Conservation (phyloP, 305 asterid species). For the Solanum hybrid region DNA sequence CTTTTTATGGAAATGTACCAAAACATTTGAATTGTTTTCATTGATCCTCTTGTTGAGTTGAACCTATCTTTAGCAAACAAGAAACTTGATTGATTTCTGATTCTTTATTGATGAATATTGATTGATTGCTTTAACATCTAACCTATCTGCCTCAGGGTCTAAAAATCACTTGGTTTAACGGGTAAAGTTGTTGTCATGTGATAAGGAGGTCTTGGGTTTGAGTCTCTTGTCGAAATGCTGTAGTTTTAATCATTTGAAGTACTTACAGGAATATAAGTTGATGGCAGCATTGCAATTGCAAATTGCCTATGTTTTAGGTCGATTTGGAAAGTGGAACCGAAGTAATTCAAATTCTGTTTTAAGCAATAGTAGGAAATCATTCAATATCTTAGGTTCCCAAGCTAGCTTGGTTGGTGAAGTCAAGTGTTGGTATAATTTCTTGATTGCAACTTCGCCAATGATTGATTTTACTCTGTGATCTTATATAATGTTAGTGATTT, state of each 20-base stretch:
- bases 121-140: not conserved
- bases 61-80: not conserved
- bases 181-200: not conserved
- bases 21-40: not conserved
- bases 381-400: not conserved
- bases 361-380: not conserved
- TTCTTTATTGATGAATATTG: not conserved
- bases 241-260: not conserved
- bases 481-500: not conserved
- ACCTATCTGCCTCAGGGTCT: not conserved
- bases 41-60: not conserved
- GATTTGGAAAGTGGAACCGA: not conserved
- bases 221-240: not conserved
- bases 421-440: not conserved
- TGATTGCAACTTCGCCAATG: not conserved
- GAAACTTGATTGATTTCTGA: not conserved
- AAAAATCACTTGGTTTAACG: not conserved
- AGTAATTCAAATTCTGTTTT: not conserved
- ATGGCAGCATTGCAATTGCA: not conserved
- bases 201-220: not conserved
- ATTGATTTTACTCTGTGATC: not conserved
- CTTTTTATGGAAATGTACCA: not conserved
- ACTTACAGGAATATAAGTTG: not conserved
- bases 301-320: not conserved
- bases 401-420: not conserved